Conservation (phyloP, 371 early-diverging fungal genomes). For the Mortierella sp. region DNA sequence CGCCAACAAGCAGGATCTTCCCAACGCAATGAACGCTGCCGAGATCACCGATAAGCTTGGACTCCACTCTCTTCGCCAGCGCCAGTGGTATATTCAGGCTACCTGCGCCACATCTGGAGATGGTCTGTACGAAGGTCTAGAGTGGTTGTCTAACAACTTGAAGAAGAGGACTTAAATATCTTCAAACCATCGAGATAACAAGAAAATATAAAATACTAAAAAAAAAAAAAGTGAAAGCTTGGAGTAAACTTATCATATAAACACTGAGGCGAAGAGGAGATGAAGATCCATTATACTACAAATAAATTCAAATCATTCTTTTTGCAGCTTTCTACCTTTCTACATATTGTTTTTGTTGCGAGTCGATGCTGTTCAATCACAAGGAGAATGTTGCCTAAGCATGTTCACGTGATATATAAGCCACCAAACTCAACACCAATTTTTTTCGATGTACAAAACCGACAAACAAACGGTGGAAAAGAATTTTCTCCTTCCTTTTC, state of each 20-base stretch:
- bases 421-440: slow-evolving; percentile 1
- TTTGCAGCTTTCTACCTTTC: neutral
- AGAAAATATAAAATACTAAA: neutral
- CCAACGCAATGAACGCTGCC: slow-evolving; percentile 88
- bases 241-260: slow-evolving; percentile 3
- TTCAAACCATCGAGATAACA: slow-evolving; percentile 18
- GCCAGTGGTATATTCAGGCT: slow-evolving; percentile 95
- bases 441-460: slow-evolving; percentile 19
- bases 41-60: slow-evolving; percentile 91
- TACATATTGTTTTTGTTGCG: neutral
- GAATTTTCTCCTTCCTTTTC: slow-evolving; percentile 54
- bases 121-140: slow-evolving; percentile 95
- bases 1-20: slow-evolving; percentile 95
- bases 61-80: slow-evolving; percentile 84
- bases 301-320: slow-evolving; percentile 6
- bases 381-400: neutral
- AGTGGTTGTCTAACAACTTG: slow-evolving; percentile 78
- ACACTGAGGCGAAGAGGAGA: neutral
- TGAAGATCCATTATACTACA: neutral
- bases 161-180: slow-evolving; percentile 57
- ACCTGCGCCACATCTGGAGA: slow-evolving; percentile 96
- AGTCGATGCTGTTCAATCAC: neutral
- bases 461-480: slow-evolving; percentile 36
- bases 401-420: slow-evolving; percentile 10
- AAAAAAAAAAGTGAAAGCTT: slow-evolving; percentile 13